Evolutionary conservation across 352 stramenopile species (phyloP).

Genomic region (Phytophthora boehmeriae): DNA sequence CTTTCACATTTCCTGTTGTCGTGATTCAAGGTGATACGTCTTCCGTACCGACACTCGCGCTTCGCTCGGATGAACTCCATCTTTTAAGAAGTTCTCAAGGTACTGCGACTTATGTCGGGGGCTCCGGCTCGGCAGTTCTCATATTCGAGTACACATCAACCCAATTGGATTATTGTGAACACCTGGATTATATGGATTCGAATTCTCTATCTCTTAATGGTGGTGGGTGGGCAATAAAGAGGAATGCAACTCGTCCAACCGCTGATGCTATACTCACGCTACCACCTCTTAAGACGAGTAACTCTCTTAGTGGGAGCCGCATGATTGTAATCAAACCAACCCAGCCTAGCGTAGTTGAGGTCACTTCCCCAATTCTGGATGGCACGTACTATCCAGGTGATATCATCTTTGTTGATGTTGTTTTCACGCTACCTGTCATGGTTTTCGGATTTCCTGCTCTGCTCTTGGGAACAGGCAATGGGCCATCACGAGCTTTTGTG

Average conservation of each 20-base stretch:
- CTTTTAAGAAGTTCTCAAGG: conserved; percentile 41
- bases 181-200: conserved; percentile 65
- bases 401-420: conserved; percentile 50
- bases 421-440: conserved; percentile 69
- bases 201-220: conserved; percentile 49
- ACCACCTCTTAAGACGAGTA: conserved; percentile 34
- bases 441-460: conserved; percentile 59
- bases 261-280: conserved; percentile 52
- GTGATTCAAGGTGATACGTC: conserved; percentile 28
- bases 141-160: conserved; percentile 60
- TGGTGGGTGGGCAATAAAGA: conserved; percentile 35
- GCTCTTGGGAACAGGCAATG: conserved; percentile 26
- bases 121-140: conserved; percentile 52
- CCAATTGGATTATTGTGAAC: conserved; percentile 59
- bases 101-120: conserved; percentile 52
- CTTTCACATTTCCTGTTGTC: conserved; percentile 52
- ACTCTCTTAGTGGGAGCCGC: conserved; percentile 56
- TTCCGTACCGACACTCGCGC: conserved; percentile 36
- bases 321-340: conserved; percentile 66
- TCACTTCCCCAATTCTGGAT: conserved; percentile 43
- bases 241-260: conserved; percentile 53
- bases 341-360: conserved; percentile 36
- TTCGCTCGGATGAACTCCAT: conserved; percentile 64
- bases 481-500: conserved; percentile 30
- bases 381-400: conserved; percentile 69